A percentile compares a stretch with the other conserved stretches of the same genome.
phyloP scores from a whole-genome alignment of 2,329 filamentous ascomycete genomes.

The Exophiala aquamarina region DNA sequence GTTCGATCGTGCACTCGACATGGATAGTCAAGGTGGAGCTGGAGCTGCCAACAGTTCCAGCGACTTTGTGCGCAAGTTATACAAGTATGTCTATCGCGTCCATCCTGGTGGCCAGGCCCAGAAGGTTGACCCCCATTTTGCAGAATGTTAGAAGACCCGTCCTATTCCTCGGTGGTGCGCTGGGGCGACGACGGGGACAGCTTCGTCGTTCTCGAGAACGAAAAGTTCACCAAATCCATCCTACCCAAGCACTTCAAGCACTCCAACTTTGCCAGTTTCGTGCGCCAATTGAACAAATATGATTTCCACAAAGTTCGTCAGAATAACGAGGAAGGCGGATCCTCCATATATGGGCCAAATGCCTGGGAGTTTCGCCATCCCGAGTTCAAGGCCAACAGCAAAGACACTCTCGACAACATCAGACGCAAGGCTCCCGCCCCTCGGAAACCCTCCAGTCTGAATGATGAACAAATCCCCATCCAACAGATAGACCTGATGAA shows the following conservation, averaged over 20 bases:
- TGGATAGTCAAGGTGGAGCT: slow-evolving; percentile 31
- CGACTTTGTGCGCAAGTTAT: slow-evolving; percentile 97
- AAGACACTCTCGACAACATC: slow-evolving; percentile 95
- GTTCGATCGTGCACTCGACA: slow-evolving; percentile 1
- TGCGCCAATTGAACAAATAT: slow-evolving; percentile 94
- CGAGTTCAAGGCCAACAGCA: slow-evolving; percentile 92
- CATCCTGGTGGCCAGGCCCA: slow-evolving; percentile 5
- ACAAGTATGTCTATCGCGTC: slow-evolving; percentile 68
- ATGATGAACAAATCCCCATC: slow-evolving; percentile 74
- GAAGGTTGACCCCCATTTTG: slow-evolving; percentile 10
- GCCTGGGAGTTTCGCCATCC: slow-evolving; percentile 98
- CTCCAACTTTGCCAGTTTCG: slow-evolving; percentile 96
- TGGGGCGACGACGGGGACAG: slow-evolving; percentile 95
- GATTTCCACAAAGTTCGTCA: slow-evolving; percentile 97
- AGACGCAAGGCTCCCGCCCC: slow-evolving; percentile 91
- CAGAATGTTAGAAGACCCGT: slow-evolving; percentile 94
- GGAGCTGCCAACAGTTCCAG: slow-evolving; percentile 76
- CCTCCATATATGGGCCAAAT: slow-evolving; percentile 77
- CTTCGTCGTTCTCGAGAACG: slow-evolving; percentile 97
- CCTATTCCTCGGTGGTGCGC: slow-evolving; percentile 86
- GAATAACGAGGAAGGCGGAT: slow-evolving; percentile 81
- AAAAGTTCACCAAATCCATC: slow-evolving; percentile 96
- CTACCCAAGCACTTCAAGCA: slow-evolving; percentile 99
- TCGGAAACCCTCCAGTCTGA: slow-evolving; percentile 66
- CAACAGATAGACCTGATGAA: slow-evolving; percentile 89